phyloP scores from a whole-genome alignment of 345 rosid genomes.

The Dovyalis caffra region DNA sequence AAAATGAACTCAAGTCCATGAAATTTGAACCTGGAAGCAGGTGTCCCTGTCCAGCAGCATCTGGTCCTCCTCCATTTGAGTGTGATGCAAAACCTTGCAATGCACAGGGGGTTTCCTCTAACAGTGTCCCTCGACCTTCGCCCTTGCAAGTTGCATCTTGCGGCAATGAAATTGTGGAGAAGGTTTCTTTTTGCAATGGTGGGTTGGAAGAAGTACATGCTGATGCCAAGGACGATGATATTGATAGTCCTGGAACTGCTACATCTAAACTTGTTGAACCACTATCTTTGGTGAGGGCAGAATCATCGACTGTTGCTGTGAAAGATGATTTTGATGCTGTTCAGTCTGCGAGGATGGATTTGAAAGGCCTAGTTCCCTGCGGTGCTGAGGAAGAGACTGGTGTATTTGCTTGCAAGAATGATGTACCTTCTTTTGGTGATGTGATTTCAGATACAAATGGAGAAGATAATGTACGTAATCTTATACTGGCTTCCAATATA shows the following conservation, averaged over 20 bases:
- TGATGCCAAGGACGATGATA: slow-evolving; percentile 47
- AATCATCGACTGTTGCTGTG: slow-evolving; percentile 27
- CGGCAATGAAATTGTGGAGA: slow-evolving; percentile 36
- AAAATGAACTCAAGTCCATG: slow-evolving; percentile 62
- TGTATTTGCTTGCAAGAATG: slow-evolving; percentile 20
- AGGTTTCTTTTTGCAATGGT: slow-evolving; percentile 36
- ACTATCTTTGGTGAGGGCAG: slow-evolving; percentile 20
- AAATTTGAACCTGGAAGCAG: slow-evolving; percentile 40
- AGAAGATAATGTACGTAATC: slow-evolving; percentile 39
- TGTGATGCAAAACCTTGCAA: slow-evolving; percentile 24
- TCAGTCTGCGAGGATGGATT: slow-evolving; percentile 18
- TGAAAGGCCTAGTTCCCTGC: slow-evolving; percentile 17
- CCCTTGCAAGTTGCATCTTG: slow-evolving; percentile 43
- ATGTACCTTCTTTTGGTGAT: slow-evolving; percentile 25
- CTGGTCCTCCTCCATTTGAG: slow-evolving; percentile 34
- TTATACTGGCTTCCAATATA: slow-evolving; percentile 58
- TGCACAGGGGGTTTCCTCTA: slow-evolving; percentile 33
- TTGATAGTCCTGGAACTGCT: slow-evolving; percentile 68
- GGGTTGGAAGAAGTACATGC: slow-evolving; percentile 35
- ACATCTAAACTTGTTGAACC: slow-evolving; percentile 57
- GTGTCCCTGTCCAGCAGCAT: slow-evolving; percentile 25
- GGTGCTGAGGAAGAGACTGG: slow-evolving; percentile 19
- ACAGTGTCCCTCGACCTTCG: slow-evolving; percentile 36
- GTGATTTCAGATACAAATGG: slow-evolving; percentile 19
- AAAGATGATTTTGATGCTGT: slow-evolving; percentile 22